These are phyloP conservation scores for Acacia melanoxylon DNA, from an alignment of 306 rosid species.

Conservation along the genomic window DNA sequence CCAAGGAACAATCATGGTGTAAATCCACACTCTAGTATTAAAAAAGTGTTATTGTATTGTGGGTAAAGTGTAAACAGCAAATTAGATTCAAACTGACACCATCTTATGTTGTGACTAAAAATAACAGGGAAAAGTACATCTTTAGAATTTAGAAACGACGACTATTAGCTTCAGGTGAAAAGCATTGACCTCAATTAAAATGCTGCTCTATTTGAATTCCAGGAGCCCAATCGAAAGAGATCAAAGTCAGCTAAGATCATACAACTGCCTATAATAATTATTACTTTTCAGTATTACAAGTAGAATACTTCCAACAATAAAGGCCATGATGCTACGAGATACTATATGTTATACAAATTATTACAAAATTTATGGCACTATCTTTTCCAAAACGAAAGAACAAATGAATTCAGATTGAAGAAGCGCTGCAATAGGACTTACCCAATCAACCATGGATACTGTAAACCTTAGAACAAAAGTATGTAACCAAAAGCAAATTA, in stretches of 20 bases:
- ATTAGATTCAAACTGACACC: not conserved
- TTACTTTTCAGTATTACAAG: not conserved
- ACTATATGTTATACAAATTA: slow-evolving; percentile 19
- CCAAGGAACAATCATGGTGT: no score
- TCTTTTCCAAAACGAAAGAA: not conserved
- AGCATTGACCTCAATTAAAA: not conserved
- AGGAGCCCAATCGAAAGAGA: not conserved
- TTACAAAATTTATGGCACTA: slow-evolving; percentile 19
- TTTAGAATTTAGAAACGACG: not conserved
- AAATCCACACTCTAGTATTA: no score
- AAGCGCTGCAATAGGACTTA: slow-evolving; percentile 2
- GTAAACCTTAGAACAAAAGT: slow-evolving; percentile 4
- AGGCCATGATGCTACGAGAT: not conserved
- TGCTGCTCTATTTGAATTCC: not conserved
- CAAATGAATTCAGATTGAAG: not conserved
- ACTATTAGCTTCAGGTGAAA: not conserved
- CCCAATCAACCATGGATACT: slow-evolving; percentile 1
- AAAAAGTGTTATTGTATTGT: no score
- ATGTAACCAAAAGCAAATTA: slow-evolving; percentile 11
- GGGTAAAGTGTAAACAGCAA: not conserved
- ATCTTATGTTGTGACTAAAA: no score
- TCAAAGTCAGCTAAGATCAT: not conserved
- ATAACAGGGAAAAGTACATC: no score
- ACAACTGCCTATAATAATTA: not conserved
- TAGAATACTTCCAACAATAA: not conserved